Conservation (phyloP, 768 basidiomycete genomes). For the Daedaleopsis sinensis region DNA sequence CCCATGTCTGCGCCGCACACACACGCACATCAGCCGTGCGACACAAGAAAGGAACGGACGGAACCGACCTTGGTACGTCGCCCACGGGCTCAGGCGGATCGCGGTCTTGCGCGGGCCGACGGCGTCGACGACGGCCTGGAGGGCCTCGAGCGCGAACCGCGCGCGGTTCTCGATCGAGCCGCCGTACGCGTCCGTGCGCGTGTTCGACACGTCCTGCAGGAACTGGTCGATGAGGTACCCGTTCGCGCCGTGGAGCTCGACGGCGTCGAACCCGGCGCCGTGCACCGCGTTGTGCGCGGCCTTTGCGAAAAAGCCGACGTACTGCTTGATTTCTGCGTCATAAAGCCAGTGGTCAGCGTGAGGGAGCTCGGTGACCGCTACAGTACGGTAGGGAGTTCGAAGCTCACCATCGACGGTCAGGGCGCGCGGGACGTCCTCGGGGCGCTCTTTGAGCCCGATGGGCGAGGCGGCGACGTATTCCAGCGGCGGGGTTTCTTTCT, state of each 20-base stretch:
- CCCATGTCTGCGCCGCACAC: background rate
- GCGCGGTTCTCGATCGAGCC: conserved; percentile 49
- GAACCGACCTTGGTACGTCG: conserved; percentile 17
- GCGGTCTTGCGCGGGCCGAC: conserved; percentile 43
- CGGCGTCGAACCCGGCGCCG: conserved; percentile 31
- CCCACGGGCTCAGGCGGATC: conserved; percentile 44
- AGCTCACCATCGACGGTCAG: conserved; percentile 27
- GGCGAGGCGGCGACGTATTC: conserved; percentile 24
- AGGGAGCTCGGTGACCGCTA: background rate
- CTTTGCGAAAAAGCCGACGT: conserved; percentile 33
- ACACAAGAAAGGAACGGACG: background rate
- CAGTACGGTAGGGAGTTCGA: background rate
- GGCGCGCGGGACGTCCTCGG: conserved; percentile 21
- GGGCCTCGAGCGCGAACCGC: conserved; percentile 47
- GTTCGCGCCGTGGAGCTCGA: conserved; percentile 32
- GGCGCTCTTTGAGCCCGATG: conserved; percentile 22
- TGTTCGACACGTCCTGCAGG: conserved; percentile 41
- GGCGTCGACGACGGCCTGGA: conserved; percentile 38
- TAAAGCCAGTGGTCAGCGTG: background rate
- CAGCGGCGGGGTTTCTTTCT: conserved; percentile 35
- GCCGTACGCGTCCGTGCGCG: conserved; percentile 52
- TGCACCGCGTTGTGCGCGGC: conserved; percentile 34
- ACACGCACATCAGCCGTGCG: background rate
- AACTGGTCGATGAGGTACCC: conserved; percentile 45
- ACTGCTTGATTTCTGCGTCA: conserved; percentile 38